phyloP scores from a whole-genome alignment of 805 yeast species.

The Saccharomycopsis amapae region DNA sequence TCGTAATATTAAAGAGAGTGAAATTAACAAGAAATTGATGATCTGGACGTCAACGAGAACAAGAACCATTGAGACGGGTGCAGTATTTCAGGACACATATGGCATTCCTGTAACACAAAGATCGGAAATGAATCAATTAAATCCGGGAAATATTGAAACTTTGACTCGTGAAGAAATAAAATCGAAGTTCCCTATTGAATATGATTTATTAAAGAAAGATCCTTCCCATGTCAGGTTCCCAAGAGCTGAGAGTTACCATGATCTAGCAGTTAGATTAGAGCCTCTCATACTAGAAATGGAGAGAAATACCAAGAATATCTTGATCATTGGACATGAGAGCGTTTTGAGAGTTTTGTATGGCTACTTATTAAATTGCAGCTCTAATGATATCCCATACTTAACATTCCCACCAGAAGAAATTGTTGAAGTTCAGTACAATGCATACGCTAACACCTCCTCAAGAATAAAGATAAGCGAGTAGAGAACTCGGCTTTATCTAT shows the following conservation, averaged over 20 bases:
- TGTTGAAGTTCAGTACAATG: slow-evolving; percentile 81
- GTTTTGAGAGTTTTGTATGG: slow-evolving; percentile 87
- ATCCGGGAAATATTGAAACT: slow-evolving; percentile 82
- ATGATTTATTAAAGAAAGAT: slow-evolving; percentile 54
- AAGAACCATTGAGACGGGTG: slow-evolving; percentile 76
- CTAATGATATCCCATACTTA: slow-evolving; percentile 76
- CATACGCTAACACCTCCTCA: slow-evolving; percentile 67
- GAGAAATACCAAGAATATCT: slow-evolving; percentile 76
- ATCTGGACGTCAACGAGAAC: slow-evolving; percentile 95
- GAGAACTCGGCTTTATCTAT: background rate
- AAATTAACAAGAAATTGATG: slow-evolving; percentile 34
- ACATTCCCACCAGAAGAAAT: slow-evolving; percentile 76
- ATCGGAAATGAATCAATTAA: slow-evolving; percentile 77
- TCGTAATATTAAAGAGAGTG: slow-evolving; percentile 29
- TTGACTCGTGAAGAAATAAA: slow-evolving; percentile 54
- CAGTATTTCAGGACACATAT: slow-evolving; percentile 47
- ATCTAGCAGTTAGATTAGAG: slow-evolving; percentile 88
- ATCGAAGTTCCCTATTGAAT: slow-evolving; percentile 60
- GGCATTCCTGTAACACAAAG: slow-evolving; percentile 67
- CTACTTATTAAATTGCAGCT: slow-evolving; percentile 86
- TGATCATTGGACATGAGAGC: slow-evolving; percentile 90
- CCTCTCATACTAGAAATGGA: slow-evolving; percentile 92
- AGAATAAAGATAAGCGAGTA: slow-evolving; percentile 33
- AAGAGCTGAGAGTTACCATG: slow-evolving; percentile 93
- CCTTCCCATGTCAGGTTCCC: slow-evolving; percentile 93